phyloP scores from a whole-genome alignment of 179 eudicot genomes.

The Drosera spatulata region DNA sequence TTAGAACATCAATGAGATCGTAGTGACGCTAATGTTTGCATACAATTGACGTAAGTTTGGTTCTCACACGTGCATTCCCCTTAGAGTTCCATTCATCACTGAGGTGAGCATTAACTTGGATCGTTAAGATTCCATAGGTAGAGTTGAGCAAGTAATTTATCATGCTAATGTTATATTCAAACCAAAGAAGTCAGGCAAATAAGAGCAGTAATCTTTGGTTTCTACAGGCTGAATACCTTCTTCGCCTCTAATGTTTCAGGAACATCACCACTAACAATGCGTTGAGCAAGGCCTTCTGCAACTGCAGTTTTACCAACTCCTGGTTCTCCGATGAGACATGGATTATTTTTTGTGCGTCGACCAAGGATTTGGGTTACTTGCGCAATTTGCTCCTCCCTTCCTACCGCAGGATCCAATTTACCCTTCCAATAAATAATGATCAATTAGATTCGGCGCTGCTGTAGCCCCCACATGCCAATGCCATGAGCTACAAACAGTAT shows the following conservation, averaged over 20 bases:
- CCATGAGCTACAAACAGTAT: no score
- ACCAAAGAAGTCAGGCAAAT: neutral
- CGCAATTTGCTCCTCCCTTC: conserved; percentile 95
- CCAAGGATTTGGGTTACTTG: conserved; percentile 95
- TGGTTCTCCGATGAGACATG: conserved; percentile 22
- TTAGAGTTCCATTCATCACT: no score
- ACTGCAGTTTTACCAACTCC: conserved; percentile 87
- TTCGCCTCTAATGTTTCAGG: conserved; percentile 95
- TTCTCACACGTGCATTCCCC: no score
- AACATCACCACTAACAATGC: conserved; percentile 94
- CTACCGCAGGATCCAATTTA: conserved; percentile 94
- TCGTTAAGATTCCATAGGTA: no score
- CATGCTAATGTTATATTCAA: neutral
- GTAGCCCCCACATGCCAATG: no score
- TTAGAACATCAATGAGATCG: no score
- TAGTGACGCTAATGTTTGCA: no score
- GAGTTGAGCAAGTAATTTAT: no score
- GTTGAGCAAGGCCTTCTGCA: conserved; percentile 98
- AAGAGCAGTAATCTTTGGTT: neutral
- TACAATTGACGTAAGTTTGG: no score
- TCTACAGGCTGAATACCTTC: conserved; percentile 27
- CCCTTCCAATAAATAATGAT: conserved; percentile 44
- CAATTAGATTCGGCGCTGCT: no score
- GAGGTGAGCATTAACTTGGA: no score
- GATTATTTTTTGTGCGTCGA: conserved; percentile 91